A percentile compares a stretch with the other conserved stretches of the same genome.
phyloP scores from a whole-genome alignment of 805 yeast species.

The Cyberlindnera lachancei region DNA sequence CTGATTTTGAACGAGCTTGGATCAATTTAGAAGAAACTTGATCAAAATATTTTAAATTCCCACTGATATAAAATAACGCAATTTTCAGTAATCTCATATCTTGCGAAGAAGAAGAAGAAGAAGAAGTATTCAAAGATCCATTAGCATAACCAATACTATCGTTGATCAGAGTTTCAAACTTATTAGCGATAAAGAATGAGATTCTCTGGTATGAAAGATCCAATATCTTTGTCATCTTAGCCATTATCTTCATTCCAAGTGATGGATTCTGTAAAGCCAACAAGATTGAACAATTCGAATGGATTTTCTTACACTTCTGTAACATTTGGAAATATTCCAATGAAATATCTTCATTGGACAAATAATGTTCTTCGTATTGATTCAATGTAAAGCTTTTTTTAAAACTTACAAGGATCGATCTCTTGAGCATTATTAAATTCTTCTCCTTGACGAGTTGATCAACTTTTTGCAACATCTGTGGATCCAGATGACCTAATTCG shows the following conservation, averaged over 20 bases:
- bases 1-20: conserved; percentile 55
- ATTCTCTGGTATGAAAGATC: conserved; percentile 48
- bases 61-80: conserved; percentile 27
- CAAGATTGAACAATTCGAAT: conserved; percentile 60
- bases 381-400: conserved; percentile 58
- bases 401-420: conserved; percentile 42
- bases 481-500: conserved; percentile 9
- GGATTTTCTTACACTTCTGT: conserved; percentile 54
- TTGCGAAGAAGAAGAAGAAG: conserved; percentile 6
- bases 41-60: conserved; percentile 45
- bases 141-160: too few species aligned
- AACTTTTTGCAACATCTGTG: conserved; percentile 12
- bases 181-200: conserved; percentile 32
- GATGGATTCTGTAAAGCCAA: conserved; percentile 62
- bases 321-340: conserved; percentile 55
- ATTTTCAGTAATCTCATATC: conserved; percentile 23
- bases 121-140: conserved; percentile 11
- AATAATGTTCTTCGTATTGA: conserved; percentile 61
- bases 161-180: conserved; percentile 17
- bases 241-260: conserved; percentile 60
- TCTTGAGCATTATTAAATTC: conserved; percentile 32
- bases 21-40: conserved; percentile 55
- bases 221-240: conserved; percentile 44
- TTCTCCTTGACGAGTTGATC: conserved; percentile 15
- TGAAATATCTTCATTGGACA: conserved; percentile 35